Base-by-base conservation (phyloP, 140 eudicot species). In the Ambrosia hybrid region DNA sequence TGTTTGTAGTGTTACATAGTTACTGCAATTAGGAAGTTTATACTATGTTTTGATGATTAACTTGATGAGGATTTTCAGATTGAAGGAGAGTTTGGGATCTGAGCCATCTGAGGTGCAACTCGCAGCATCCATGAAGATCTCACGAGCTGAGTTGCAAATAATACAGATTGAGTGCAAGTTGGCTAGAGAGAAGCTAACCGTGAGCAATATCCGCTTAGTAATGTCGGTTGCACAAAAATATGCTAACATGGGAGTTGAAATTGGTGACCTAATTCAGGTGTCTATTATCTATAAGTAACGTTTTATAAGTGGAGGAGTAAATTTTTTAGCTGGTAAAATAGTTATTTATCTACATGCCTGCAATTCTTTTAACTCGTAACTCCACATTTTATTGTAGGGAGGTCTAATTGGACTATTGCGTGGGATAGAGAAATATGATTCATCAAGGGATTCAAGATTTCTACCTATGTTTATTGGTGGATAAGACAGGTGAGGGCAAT, bases 381-480 rank as follows among this genome's bases (percentile, higher is more conserved):
- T n/a, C 43, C 14, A 57, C 7, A 49, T 65, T 63, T 71, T 10
- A 69, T 60, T 81, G 77, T 43, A 93, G 98, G 98, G 97, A n/a
- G 98, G 98, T 55, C 76, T 93, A 55, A 84, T 93, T 77, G 98
- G 98, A 77, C 81, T 93, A 64, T 89, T 87, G 12, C 82, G 97
- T 43, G 98, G 97, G 41, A 93, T 93, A 63, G 97, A 93, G 88
- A 90, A 90, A 79, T 90, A 85, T 82, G 98, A 93, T 86, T 82
- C 97, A 9, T 90, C 98, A 45, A 88, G 92, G 83, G 98, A 97
- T 93, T 83, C 67, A 93, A 86, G 76, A 84, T 93, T 58, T 93
- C 98, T 36, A 93, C 98, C 48, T 93, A 93, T 76, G 97, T 93
- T 51, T 93, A 90, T 80, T 93, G 98, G 98, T 93, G 98, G 98